Evolutionary conservation across 108 stramenopile genomes (phyloP).

Genomic region (Aurantiochytrium sp.): DNA sequence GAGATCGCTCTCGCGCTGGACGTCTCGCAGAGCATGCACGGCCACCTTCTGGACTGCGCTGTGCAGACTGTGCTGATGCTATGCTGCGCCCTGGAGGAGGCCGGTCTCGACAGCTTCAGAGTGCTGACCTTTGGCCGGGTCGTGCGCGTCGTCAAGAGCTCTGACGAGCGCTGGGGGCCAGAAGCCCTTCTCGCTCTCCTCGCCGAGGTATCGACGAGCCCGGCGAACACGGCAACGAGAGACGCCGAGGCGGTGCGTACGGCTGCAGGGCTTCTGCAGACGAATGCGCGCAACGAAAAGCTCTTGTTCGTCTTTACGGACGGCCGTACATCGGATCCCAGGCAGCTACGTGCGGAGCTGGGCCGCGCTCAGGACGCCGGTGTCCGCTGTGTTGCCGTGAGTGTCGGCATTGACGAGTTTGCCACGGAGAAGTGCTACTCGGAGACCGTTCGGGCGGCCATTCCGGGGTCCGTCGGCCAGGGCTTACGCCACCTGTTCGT

Average conservation of each 20-base stretch:
- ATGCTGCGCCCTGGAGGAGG: not conserved
- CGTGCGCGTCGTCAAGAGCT: not conserved
- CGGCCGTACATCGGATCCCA: not conserved
- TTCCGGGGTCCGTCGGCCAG: not conserved
- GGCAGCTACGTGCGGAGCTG: not conserved
- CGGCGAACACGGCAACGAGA: not conserved
- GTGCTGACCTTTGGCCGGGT: not conserved
- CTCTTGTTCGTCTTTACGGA: not conserved
- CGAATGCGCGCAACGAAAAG: not conserved
- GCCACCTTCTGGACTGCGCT: not conserved
- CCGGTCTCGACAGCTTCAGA: not conserved
- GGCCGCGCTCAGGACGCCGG: not conserved
- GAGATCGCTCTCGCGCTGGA: not conserved
- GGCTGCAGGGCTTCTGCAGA: not conserved
- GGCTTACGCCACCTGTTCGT: not conserved
- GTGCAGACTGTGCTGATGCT: not conserved
- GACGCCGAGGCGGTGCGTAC: conserved; percentile 5
- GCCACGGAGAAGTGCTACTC: not conserved
- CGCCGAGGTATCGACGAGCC: not conserved
- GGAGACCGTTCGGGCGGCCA: not conserved
- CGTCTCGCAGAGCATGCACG: conserved; percentile 14
- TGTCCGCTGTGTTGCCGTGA: not conserved
- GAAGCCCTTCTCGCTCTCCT: not conserved
- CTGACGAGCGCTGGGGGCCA: not conserved
- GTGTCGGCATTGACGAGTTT: not conserved